Evolutionary conservation across 179 eudicot genomes (phyloP).

Genomic region (Carnegiea gigantea): DNA sequence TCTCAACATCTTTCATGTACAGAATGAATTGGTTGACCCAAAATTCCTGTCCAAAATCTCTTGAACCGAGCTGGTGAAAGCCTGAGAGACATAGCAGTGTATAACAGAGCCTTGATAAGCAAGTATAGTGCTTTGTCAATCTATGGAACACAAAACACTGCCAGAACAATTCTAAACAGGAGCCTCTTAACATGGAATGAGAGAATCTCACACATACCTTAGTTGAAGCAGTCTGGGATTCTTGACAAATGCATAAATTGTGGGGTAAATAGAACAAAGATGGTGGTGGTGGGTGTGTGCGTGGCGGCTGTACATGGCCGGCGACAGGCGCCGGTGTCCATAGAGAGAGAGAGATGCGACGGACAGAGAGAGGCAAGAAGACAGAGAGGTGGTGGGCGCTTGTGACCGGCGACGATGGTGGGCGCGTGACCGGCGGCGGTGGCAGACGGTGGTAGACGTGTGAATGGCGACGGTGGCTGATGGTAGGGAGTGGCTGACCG

Average conservation of each 20-base stretch:
- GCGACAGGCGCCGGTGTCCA: too few relatives aligned
- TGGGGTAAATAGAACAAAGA: too few relatives aligned
- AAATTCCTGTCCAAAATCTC: constrained; percentile 1
- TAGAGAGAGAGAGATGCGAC: too few relatives aligned
- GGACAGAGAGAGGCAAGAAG: too few relatives aligned
- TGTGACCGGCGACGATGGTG: too few relatives aligned
- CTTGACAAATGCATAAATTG: background rate
- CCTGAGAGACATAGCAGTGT: background rate
- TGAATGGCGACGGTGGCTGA: too few relatives aligned
- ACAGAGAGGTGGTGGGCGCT: too few relatives aligned
- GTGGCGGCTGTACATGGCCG: too few relatives aligned
- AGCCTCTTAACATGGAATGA: background rate
- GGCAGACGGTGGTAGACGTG: too few relatives aligned
- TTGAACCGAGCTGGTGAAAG: background rate
- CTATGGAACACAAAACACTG: background rate
- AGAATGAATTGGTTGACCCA: background rate
- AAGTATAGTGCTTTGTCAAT: background rate
- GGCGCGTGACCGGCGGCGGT: too few relatives aligned
- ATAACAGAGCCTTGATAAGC: background rate
- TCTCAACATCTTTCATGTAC: constrained; percentile 15
- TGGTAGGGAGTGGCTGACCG: too few relatives aligned
- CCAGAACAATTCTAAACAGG: background rate
- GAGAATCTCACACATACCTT: background rate
- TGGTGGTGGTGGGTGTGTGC: too few relatives aligned
- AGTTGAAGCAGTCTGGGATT: background rate